phyloP scores from a whole-genome alignment of 371 early-diverging fungal species.

The Apophysomyces trapeziformis region DNA sequence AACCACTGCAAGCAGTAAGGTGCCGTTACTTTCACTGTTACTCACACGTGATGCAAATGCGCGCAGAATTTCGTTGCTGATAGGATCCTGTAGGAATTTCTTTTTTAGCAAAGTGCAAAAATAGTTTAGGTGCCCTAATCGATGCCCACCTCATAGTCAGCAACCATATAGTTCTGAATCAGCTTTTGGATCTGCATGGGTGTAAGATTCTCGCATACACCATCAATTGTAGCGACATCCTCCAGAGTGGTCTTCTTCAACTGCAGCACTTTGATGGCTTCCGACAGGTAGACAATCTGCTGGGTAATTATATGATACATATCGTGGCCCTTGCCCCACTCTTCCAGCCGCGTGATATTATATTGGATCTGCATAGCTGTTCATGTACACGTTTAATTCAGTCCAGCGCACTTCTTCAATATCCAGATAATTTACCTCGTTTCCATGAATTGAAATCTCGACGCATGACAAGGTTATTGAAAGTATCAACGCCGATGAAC shows the following conservation, averaged over 20 bases:
- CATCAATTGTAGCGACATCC: constrained; percentile 94
- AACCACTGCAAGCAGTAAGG: constrained; percentile 81
- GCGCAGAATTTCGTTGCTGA: constrained; percentile 88
- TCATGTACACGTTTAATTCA: neutral
- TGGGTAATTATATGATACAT: constrained; percentile 71
- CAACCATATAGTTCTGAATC: constrained; percentile 77
- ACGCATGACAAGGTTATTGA: constrained; percentile 95
- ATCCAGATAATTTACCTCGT: constrained; percentile 55
- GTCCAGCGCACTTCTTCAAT: neutral
- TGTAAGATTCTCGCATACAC: constrained; percentile 93
- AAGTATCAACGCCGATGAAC: constrained; percentile 89
- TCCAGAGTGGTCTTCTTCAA: constrained; percentile 89
- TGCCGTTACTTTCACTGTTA: constrained; percentile 83
- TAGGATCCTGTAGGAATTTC: constrained; percentile 58
- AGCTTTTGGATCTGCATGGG: constrained; percentile 95
- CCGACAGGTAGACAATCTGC: constrained; percentile 91
- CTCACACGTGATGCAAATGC: constrained; percentile 87
- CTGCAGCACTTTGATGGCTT: constrained; percentile 94
- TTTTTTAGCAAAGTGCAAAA: neutral
- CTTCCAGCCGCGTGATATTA: constrained; percentile 93
- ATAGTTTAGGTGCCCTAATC: no score
- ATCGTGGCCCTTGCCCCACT: constrained; percentile 97
- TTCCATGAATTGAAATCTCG: constrained; percentile 90
- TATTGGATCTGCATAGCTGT: constrained; percentile 95
- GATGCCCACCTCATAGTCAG: constrained; percentile 70